These are phyloP conservation scores for Calendula officinalis DNA, from an alignment of 129 eudicot genomes.

Conservation along the genomic window DNA sequence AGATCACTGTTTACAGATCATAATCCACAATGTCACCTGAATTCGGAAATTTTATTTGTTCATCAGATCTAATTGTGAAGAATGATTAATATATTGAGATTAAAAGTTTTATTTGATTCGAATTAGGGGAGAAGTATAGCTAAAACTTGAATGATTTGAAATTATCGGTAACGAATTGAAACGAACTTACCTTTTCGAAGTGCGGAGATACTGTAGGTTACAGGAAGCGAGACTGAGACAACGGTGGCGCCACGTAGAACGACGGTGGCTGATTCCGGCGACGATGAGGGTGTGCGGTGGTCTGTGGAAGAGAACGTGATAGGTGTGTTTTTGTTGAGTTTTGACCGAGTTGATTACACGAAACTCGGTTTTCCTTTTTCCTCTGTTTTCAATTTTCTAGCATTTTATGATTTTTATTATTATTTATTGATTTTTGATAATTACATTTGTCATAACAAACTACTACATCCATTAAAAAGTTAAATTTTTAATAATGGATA, in stretches of 20 bases:
- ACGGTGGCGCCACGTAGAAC: background rate
- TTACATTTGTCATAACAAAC: no score
- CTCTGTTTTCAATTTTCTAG: no score
- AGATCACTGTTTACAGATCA: background rate
- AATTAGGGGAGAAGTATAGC: no score
- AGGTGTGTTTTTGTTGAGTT: background rate
- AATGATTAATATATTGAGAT: background rate
- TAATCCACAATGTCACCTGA: background rate
- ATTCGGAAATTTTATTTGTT: background rate
- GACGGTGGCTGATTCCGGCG: background rate
- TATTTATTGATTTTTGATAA: no score
- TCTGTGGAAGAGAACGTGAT: slow-evolving; percentile 3
- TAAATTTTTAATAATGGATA: no score
- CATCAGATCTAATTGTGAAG: background rate
- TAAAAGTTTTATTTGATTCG: background rate
- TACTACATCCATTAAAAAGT: no score
- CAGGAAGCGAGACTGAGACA: background rate
- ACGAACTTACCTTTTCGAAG: background rate
- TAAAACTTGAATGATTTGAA: no score
- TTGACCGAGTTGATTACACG: background rate
- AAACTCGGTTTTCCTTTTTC: no score
- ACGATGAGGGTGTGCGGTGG: background rate
- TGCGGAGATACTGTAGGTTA: background rate
- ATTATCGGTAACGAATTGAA: background rate
- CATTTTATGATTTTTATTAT: no score